phyloP scores from a whole-genome alignment of 192 early-diverging fungal species.

The Borealophlyctis nickersoniae region DNA sequence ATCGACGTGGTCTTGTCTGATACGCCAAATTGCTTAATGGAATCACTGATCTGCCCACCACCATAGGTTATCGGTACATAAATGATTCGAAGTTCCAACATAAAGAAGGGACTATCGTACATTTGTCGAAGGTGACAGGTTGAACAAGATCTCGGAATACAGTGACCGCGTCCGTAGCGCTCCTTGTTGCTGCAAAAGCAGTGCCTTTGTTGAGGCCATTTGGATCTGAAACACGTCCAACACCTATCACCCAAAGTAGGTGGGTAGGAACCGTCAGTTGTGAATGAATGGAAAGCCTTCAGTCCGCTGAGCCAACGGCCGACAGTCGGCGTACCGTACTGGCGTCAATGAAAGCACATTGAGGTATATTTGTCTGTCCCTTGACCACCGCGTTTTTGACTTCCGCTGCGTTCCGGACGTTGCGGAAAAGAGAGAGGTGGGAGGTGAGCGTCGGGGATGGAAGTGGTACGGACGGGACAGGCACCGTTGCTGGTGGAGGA shows the following conservation, averaged over 20 bases:
- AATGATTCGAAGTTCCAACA: too few species aligned
- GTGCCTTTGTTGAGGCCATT: constrained; percentile 28
- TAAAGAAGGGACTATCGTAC: constrained; percentile 15
- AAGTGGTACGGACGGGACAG: constrained; percentile 11
- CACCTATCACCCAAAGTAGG: too few species aligned
- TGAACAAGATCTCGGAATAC: constrained; percentile 41
- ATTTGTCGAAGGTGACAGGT: constrained; percentile 36
- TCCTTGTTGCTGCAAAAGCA: constrained; percentile 23
- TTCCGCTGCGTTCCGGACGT: constrained; percentile 32
- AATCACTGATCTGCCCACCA: constrained; percentile 27
- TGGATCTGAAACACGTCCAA: constrained; percentile 37
- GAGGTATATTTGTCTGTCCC: constrained; percentile 27
- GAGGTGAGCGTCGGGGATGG: constrained; percentile 8
- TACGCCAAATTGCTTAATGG: constrained; percentile 33
- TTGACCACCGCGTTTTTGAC: constrained; percentile 26
- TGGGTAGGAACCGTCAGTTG: constrained; percentile 9
- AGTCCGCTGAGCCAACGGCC: constrained; percentile 1
- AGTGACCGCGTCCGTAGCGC: constrained; percentile 38
- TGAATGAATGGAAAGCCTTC: neutral
- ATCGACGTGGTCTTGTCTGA: constrained; percentile 22
- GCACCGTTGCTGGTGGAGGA: constrained; percentile 15
- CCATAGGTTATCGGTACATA: too few species aligned
- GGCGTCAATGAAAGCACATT: constrained; percentile 38
- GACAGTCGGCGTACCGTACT: constrained; percentile 16
- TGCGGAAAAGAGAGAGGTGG: constrained; percentile 25